Percentiles rank a stretch among this genome's conserved stretches.
Evolutionary conservation across 23 red algal species (phyloP).

Genomic region (Chondrus crispus): DNA sequence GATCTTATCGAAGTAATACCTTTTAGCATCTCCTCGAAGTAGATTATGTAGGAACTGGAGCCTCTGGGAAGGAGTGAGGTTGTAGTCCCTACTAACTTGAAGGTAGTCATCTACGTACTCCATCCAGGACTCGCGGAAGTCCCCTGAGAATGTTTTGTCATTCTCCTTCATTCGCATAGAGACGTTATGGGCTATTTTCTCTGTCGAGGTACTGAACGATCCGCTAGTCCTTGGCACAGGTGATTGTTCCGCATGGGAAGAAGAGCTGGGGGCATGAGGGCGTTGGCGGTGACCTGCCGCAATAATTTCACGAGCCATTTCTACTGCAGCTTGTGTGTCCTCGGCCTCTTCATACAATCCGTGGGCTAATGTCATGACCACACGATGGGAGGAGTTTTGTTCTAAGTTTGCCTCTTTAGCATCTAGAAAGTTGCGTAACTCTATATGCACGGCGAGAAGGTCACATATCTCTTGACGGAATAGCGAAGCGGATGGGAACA

Average conservation of each 20-base stretch:
- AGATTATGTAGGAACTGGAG: conserved; percentile 10
- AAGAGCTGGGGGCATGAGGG: no score
- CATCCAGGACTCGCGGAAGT: background rate
- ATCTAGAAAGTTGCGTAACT: background rate
- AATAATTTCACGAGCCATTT: background rate
- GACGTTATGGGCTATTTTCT: background rate
- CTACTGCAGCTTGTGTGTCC: background rate
- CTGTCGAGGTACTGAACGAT: no score
- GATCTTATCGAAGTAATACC: background rate
- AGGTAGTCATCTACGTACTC: conserved; percentile 1
- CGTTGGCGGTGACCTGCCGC: no score
- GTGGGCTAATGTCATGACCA: background rate
- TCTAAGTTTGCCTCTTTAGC: background rate
- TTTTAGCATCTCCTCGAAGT: background rate
- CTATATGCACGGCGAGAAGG: background rate
- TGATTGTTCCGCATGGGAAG: no score
- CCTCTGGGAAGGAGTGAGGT: background rate
- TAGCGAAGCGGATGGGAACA: background rate
- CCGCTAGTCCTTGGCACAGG: no score
- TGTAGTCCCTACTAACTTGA: background rate
- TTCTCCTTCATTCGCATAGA: conserved; percentile 5
- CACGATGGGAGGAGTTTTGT: background rate
- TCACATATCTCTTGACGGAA: conserved; percentile 9
- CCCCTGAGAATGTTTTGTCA: conserved; percentile 20
- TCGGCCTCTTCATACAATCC: conserved; percentile 10